Percentiles rank a stretch among this genome's conserved stretches.
Conservation (phyloP, 1,139 yeast species). For the Tardiomyces depauwii region DNA sequence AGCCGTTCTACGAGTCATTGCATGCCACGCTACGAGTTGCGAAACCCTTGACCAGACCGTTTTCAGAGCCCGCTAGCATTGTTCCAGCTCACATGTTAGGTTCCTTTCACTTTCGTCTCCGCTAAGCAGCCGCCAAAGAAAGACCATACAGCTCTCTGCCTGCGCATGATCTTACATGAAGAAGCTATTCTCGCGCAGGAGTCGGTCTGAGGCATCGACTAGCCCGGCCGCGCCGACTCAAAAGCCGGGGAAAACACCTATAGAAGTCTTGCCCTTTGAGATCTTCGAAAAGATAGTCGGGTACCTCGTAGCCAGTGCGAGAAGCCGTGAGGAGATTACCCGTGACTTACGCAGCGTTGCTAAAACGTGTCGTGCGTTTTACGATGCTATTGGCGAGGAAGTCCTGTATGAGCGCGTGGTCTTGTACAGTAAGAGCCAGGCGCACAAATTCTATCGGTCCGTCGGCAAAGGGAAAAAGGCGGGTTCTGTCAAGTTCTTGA, state of each 20-base stretch:
- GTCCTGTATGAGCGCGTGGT: background rate
- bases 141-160: background rate
- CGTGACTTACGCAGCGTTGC: background rate
- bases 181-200: background rate
- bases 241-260: background rate
- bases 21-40: too few relatives aligned
- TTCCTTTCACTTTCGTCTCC: too few relatives aligned
- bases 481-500: background rate
- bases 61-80: too few relatives aligned
- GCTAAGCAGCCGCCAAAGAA: too few relatives aligned
- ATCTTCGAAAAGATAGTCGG: background rate
- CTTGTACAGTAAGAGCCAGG: slow-evolving; percentile 1
- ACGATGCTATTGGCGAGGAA: background rate
- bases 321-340: background rate
- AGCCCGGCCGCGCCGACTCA: background rate
- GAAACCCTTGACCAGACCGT: too few relatives aligned
- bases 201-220: background rate
- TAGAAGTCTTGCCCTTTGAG: background rate
- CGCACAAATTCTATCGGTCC: background rate
- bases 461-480: background rate
- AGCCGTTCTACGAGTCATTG: too few relatives aligned
- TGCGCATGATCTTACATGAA: background rate
- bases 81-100: too few relatives aligned
- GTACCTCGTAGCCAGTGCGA: background rate
- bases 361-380: background rate